Evolutionary conservation across 1,284 basidiomycete genomes (phyloP), one percentile per base, ranked within the genome.

Genomic region (Anthracocystis setariae): DNA sequence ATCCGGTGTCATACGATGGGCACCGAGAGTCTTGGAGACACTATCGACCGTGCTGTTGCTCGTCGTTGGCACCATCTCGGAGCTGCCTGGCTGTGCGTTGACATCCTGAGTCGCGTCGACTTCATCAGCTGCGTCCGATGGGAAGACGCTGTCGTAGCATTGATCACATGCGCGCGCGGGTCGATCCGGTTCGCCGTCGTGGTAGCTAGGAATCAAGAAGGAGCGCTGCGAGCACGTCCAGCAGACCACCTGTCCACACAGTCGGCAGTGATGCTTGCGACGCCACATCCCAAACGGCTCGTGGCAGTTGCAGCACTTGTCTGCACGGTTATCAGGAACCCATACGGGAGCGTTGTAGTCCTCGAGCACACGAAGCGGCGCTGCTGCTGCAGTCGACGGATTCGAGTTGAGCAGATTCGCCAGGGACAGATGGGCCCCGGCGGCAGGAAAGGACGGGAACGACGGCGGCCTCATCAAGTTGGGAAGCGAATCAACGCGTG

Each of bases 331-430:
- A 80, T 96, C 93, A 0, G 93, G 92, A 17, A 94, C 90, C 93
- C 93, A 96, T 10, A 95, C 88, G 0, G 94, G 91, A 3, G 93
- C 92, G 1, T 92, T 89, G 85, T 93, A 95, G 83, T 92, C 90
- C 46, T 94, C 92, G 35, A 94, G 89, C 66, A 84, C 67, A 18
- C 67, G 65, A 9, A 61, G 70, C 24, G 61, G 64, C 12, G 61
- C 35, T 10, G 60, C 12, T 1, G 63, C 33, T 24, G 63, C 59
- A 4, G 33, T 21, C 42, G 48, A 49, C 3, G 57, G 35, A 23
- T 52, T 65, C 24, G 73, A 46, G 17, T 56, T 48, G 8, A 65
- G 67, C 43, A 70, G 35, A 23, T 62, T 62, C 9, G 68, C 64
- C 32, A 74, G 32, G 12, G 64, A 71, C 18, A 62, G 44, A 23